Evolutionary conservation across 441 rosid genomes (phyloP), one percentile per base, ranked within the genome.

Genomic region (Biscutella laevigata): DNA sequence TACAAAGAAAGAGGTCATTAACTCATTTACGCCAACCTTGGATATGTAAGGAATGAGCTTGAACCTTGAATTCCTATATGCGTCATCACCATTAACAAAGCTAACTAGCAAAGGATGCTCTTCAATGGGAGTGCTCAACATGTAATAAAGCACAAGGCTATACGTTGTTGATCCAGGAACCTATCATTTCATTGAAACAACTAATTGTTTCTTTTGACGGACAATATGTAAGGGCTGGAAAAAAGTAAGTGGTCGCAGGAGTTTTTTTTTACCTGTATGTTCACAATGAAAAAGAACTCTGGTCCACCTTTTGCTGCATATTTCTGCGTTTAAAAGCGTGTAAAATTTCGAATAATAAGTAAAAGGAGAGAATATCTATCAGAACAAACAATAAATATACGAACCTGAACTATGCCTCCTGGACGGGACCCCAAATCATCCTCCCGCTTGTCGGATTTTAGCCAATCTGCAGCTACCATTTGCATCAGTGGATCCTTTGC

Each of bases 401-500:
- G 57, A 21, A 66, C 61, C 95, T 87, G 96, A 76, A 91, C 96
- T 54, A 87, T 81, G 77, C 98, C 79, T 61, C 84, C 96, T 21
- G 91, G 82, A 59, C 95, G 94, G 30, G 84, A 74, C 20, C 86
- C 94, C 40, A 91, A 78, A 69, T 88, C 91, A 79, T 91, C 96
- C 67, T 91, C 98, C 48, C 84, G 77, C 68, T 83, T 91, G 75
- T 85, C 82, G 61, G 98, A 88, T 67, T 75, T 83, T 47, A 88
- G 64, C 98, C 98, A 91, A 78, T 88, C 96, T 59, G 96, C 96
- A 57, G 91, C 96, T 66, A 91, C 87, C 96, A 88, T 85, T 75
- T 82, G 80, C 96, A 88, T 85, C 81, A 83, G 62, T 29, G 85
- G 78, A 42, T 83, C 92, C 62, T 81, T 90, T 15, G 95, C 96